A percentile compares a stretch with the other conserved stretches of the same genome.
Evolutionary conservation across 352 stramenopile genomes (phyloP).

Genomic region (Elongisporangium prolatum): DNA sequence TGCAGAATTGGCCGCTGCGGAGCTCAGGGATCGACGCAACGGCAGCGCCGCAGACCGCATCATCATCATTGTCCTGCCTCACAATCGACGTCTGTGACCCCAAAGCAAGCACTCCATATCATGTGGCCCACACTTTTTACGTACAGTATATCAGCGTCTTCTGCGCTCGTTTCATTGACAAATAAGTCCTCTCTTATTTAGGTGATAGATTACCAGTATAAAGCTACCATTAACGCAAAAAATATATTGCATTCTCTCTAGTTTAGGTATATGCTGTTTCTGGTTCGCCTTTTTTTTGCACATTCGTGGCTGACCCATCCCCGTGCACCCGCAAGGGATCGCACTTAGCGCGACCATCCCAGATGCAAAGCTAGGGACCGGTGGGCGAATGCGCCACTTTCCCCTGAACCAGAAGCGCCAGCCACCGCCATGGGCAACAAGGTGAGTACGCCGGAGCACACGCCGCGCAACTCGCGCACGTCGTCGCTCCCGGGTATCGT

Average conservation of each 20-base stretch:
- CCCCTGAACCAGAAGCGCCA: neutral
- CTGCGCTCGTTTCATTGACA: neutral
- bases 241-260: neutral
- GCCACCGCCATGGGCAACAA: neutral
- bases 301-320: neutral
- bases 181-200: neutral
- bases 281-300: neutral
- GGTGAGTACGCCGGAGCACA: neutral
- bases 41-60: neutral
- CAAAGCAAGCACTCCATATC: neutral
- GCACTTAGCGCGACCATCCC: neutral
- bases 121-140: neutral
- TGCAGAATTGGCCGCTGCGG: neutral
- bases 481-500: neutral
- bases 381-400: neutral
- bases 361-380: neutral
- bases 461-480: neutral
- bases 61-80: no score
- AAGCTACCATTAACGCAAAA: no score
- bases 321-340: neutral
- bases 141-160: neutral
- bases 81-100: neutral
- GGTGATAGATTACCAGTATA: neutral
- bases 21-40: neutral
- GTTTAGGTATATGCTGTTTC: neutral